phyloP scores from a whole-genome alignment of 1,284 basidiomycete genomes.

The Ceratobasidium sp. region DNA sequence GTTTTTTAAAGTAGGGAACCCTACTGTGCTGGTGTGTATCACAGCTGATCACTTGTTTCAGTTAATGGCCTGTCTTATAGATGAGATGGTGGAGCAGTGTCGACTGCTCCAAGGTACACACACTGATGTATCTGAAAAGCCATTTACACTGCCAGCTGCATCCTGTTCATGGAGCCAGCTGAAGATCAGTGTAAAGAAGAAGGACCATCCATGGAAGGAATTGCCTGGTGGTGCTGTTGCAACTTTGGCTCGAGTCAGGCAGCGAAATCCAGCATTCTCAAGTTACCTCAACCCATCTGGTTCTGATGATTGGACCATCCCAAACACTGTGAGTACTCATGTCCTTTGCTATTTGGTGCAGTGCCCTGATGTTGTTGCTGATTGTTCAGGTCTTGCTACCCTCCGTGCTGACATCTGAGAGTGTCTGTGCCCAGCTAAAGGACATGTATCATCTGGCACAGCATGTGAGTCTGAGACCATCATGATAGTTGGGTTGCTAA shows the following conservation, averaged over 20 bases:
- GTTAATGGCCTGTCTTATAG: neutral
- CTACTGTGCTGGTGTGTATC: neutral
- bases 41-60: neutral
- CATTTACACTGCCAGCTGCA: neutral
- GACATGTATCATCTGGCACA: neutral
- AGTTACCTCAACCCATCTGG: neutral
- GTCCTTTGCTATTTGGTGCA: neutral
- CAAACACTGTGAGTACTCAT: neutral
- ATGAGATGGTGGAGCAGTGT: slow-evolving; percentile 15
- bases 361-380: neutral
- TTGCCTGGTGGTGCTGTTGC: neutral
- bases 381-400: neutral
- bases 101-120: neutral
- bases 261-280: neutral
- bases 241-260: neutral
- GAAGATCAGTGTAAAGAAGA: neutral
- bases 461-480: neutral
- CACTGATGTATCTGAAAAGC: neutral
- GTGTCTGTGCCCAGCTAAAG: neutral
- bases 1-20: neutral
- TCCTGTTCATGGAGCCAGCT: neutral
- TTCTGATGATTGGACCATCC: neutral
- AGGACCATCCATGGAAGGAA: neutral
- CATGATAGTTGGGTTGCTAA: neutral
- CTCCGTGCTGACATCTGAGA: neutral